A percentile compares a stretch with the other conserved stretches of the same genome.
phyloP scores from a whole-genome alignment of 1,139 yeast species.

The Casaregolazyma suthepensis region DNA sequence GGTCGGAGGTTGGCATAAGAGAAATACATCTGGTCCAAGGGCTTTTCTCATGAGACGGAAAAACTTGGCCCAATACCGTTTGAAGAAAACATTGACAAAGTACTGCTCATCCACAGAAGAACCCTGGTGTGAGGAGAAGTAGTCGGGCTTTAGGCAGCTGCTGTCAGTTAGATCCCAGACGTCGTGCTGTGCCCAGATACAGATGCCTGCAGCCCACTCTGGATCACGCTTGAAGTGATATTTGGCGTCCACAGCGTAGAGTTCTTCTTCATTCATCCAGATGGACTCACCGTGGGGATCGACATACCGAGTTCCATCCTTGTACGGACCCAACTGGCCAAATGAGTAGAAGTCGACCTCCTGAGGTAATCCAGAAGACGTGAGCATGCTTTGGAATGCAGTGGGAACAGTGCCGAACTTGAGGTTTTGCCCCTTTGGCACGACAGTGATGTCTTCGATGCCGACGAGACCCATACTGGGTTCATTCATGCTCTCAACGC shows the following conservation, averaged over 20 bases:
- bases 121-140: constrained; percentile 41
- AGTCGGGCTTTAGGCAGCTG: constrained; percentile 38
- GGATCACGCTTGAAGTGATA: constrained; percentile 61
- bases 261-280: constrained; percentile 48
- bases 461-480: constrained; percentile 41
- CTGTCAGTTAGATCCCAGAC: constrained; percentile 57
- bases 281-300: constrained; percentile 65
- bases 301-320: constrained; percentile 46
- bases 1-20: constrained; percentile 79
- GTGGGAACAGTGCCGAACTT: constrained; percentile 32
- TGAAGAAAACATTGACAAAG: constrained; percentile 58
- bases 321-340: constrained; percentile 67
- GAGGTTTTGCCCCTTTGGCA: constrained; percentile 30
- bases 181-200: constrained; percentile 69
- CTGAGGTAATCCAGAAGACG: constrained; percentile 69
- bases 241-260: constrained; percentile 43
- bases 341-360: constrained; percentile 63
- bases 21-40: constrained; percentile 42
- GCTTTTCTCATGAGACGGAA: constrained; percentile 44
- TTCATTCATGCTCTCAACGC: constrained; percentile 77
- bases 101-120: constrained; percentile 45
- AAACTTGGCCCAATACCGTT: constrained; percentile 50
- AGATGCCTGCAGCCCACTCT: constrained; percentile 62
- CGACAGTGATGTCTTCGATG: constrained; percentile 25
- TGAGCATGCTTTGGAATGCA: constrained; percentile 32